Evolutionary conservation across 2,329 filamentous ascomycete species (phyloP).

Genomic region (Fusarium mexicanum): DNA sequence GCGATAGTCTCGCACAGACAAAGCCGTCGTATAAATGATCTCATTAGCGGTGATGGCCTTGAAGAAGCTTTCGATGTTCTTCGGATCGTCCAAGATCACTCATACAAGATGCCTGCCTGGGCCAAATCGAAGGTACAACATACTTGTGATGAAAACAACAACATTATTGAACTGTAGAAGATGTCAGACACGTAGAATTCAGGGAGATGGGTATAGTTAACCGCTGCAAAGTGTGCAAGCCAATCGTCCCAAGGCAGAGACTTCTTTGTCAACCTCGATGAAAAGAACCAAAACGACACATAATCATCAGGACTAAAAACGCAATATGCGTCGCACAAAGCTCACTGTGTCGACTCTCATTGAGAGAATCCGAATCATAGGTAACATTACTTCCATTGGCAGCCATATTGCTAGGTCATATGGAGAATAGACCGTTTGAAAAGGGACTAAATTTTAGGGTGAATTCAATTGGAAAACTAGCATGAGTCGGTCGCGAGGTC

Average conservation of each 20-base stretch:
- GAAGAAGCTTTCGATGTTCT: not conserved
- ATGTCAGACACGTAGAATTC: not conserved
- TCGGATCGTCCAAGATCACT: not conserved
- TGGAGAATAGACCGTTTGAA: accelerated
- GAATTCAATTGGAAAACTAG: not conserved
- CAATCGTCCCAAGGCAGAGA: not conserved
- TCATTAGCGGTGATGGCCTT: not conserved
- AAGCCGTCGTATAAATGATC: not conserved
- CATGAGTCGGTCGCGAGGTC: not conserved
- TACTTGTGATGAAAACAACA: not conserved
- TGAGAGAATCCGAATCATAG: not conserved
- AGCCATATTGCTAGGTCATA: not conserved
- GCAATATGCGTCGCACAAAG: not conserved
- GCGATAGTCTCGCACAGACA: not conserved
- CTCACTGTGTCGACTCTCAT: not conserved
- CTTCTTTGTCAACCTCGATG: not conserved
- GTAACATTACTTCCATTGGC: not conserved
- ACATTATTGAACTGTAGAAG: not conserved
- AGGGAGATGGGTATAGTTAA: accelerated
- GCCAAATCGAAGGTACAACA: not conserved
- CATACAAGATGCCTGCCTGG: not conserved
- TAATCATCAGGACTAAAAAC: not conserved
- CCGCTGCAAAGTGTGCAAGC: not conserved
- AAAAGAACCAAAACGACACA: not conserved
- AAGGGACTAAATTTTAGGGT: not conserved